phyloP scores from a whole-genome alignment of 306 rosid species.

The Erythrophleum fordii region DNA sequence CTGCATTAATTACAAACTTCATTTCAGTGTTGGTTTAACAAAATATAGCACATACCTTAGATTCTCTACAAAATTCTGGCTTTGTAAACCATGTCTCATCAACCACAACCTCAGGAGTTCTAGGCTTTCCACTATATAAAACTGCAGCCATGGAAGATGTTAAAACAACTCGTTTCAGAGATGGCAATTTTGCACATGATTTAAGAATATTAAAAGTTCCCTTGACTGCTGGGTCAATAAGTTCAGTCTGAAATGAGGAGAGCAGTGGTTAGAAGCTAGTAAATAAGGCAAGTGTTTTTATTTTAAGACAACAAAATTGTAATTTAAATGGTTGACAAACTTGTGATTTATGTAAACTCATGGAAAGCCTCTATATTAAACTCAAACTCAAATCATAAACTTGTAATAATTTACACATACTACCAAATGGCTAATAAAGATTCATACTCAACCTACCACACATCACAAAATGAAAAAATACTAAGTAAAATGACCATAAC shows the following conservation, averaged over 20 bases:
- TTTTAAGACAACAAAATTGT: background rate
- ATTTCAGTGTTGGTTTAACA: background rate
- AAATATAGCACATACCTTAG: background rate
- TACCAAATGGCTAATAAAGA: background rate
- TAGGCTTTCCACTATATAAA: background rate
- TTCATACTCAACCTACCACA: background rate
- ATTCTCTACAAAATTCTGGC: background rate
- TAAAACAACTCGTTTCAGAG: slow-evolving; percentile 21
- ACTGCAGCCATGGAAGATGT: slow-evolving; percentile 10
- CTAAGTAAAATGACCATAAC: background rate
- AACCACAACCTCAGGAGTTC: background rate
- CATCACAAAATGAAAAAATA: background rate
- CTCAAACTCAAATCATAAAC: no score
- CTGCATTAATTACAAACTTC: background rate
- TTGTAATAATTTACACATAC: background rate
- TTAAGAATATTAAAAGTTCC: slow-evolving; percentile 20
- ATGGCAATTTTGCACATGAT: slow-evolving; percentile 4
- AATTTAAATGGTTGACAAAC: background rate
- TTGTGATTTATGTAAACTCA: background rate
- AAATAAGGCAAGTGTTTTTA: background rate
- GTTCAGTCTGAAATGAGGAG: background rate
- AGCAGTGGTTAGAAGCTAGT: background rate
- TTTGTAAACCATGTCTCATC: slow-evolving; percentile 21
- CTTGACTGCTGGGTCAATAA: slow-evolving; percentile 9
- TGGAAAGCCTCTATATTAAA: background rate